A percentile compares a stretch with the other conserved stretches of the same genome.
These are phyloP conservation scores for Gonapodya prolifera DNA, from an alignment of 192 early-diverging fungal species.

Conservation along the genomic window DNA sequence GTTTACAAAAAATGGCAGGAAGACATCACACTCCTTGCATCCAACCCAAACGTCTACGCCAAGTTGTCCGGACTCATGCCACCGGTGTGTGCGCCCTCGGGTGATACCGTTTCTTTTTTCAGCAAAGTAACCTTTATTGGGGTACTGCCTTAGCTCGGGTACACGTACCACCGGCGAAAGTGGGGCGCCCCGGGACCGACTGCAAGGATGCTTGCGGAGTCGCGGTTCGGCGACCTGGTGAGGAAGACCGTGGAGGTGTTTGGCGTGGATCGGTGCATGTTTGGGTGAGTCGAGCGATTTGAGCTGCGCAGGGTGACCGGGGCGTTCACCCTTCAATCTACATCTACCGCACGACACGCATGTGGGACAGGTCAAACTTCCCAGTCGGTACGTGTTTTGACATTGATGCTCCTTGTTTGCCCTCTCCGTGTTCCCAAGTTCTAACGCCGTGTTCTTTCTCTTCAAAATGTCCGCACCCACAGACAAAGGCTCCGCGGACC, in stretches of 20 bases:
- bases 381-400: too few species aligned
- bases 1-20: neutral
- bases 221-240: neutral
- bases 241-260: neutral
- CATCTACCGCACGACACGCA: too few species aligned
- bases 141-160: neutral
- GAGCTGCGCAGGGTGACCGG: too few species aligned
- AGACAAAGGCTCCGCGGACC: neutral
- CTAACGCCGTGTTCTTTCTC: neutral
- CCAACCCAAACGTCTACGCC: neutral
- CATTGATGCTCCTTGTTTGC: too few species aligned
- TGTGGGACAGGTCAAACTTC: too few species aligned
- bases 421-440: neutral
- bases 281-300: too few species aligned
- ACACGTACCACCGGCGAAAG: neutral
- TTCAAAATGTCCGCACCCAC: neutral
- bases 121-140: neutral
- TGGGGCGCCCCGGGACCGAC: neutral
- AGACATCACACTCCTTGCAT: neutral
- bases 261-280: neutral
- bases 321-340: too few species aligned
- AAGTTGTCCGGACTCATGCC: slow-evolving; percentile 3
- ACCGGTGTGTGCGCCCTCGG: neutral
- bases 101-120: neutral
- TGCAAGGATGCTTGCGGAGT: neutral